Evolutionary conservation across 2,329 filamentous ascomycete genomes (phyloP).

Genomic region (Leptographium radiaticola): DNA sequence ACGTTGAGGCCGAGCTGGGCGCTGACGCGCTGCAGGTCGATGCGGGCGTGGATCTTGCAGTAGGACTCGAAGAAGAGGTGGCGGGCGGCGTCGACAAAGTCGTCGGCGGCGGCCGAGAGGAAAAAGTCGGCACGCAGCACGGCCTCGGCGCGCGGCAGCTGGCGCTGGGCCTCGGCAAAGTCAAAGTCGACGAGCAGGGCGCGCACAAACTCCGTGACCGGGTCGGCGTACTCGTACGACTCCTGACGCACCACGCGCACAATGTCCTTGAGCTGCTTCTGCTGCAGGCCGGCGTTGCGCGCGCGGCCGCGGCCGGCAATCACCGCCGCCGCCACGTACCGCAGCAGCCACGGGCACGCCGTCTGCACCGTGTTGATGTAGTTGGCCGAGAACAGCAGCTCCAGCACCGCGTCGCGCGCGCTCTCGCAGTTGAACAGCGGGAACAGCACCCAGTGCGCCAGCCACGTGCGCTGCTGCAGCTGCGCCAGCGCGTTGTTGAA

Average conservation of each 20-base stretch:
- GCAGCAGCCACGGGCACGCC: slow-evolving; percentile 87
- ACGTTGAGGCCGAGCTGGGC: slow-evolving; percentile 80
- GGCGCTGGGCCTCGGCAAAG: slow-evolving; percentile 90
- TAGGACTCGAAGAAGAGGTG: slow-evolving; percentile 98
- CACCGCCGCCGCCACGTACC: slow-evolving; percentile 86
- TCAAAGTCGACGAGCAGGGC: slow-evolving; percentile 93
- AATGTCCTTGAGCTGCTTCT: slow-evolving; percentile 97
- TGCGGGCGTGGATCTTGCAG: slow-evolving; percentile 99
- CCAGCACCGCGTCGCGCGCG: slow-evolving; percentile 79
- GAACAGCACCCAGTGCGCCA: slow-evolving; percentile 97
- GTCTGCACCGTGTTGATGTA: slow-evolving; percentile 99
- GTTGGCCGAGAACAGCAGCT: slow-evolving; percentile 90
- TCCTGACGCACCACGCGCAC: slow-evolving; percentile 94
- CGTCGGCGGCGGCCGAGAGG: slow-evolving; percentile 69
- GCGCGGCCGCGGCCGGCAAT: slow-evolving; percentile 79
- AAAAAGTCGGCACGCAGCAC: slow-evolving; percentile 94
- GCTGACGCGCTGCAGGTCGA: slow-evolving; percentile 95
- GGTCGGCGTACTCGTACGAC: slow-evolving; percentile 93
- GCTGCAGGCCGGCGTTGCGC: slow-evolving; percentile 75
- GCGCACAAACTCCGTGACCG: slow-evolving; percentile 90
- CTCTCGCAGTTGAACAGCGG: slow-evolving; percentile 96
- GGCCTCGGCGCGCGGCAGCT: slow-evolving; percentile 76
- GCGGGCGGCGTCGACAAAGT: slow-evolving; percentile 85
- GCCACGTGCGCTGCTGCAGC: slow-evolving; percentile 90
- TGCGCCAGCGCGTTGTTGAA: slow-evolving; percentile 95